phyloP scores from a whole-genome alignment of 2,329 filamentous ascomycete species.

The Lecanicillium sp. region DNA sequence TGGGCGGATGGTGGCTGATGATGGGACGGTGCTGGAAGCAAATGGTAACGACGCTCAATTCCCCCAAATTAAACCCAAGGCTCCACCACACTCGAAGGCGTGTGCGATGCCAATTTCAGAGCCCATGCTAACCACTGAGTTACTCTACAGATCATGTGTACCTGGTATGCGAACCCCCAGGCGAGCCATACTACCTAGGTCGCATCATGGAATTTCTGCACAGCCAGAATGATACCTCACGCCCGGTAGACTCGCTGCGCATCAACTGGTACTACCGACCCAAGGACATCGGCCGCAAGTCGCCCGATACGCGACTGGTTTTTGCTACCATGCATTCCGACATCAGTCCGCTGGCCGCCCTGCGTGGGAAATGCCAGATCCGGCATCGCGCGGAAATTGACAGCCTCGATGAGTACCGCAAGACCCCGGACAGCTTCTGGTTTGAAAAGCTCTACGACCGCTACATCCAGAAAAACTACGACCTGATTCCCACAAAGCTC shows the following conservation, averaged over 20 bases:
- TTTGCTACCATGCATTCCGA: conserved; percentile 99
- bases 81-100: not conserved
- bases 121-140: conserved; percentile 1
- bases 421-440: conserved; percentile 83
- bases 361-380: conserved; percentile 90
- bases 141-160: conserved; percentile 65
- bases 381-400: conserved; percentile 79
- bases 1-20: conserved; percentile 77
- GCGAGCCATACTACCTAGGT: conserved; percentile 94
- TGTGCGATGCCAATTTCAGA: not conserved
- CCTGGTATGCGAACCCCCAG: conserved; percentile 92
- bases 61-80: conserved; percentile 1
- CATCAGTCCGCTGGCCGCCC: conserved; percentile 80
- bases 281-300: conserved; percentile 88
- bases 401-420: conserved; percentile 76
- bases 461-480: conserved; percentile 97
- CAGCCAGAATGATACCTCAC: conserved; percentile 60
- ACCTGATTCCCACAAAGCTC: conserved; percentile 82
- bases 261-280: conserved; percentile 99
- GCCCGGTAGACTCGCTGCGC: conserved; percentile 75
- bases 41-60: conserved; percentile 62
- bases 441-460: conserved; percentile 96
- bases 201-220: conserved; percentile 98
- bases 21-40: conserved; percentile 72
- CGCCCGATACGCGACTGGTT: conserved; percentile 81